Percentiles rank a stretch among this genome's conserved stretches.
Conservation (phyloP, 352 stramenopile genomes). For the Globisporangium solare region DNA sequence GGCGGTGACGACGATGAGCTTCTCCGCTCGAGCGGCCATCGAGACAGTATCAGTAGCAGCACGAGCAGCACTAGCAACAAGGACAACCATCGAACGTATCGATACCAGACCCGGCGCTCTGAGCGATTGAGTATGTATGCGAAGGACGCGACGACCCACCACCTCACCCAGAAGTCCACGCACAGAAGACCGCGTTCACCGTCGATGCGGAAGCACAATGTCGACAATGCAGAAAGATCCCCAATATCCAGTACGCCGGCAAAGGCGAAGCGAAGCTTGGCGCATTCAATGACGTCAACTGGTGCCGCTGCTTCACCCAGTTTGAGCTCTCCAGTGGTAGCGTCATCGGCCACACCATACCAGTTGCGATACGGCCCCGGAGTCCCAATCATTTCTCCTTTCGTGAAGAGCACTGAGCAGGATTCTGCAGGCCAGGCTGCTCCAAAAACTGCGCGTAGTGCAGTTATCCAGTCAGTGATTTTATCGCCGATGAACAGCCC, state of each 20-base stretch:
- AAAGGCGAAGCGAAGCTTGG: background rate
- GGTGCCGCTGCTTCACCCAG: background rate
- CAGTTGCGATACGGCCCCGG: conserved; percentile 3
- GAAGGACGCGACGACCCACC: conserved; percentile 19
- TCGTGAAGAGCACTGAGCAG: conserved; percentile 10
- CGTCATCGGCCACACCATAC: background rate
- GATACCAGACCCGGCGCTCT: conserved; percentile 23
- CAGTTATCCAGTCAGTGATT: conserved; percentile 5
- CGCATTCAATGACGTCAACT: background rate
- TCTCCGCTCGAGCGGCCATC: background rate
- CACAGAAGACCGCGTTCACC: conserved; percentile 1
- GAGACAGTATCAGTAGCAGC: conserved; percentile 6
- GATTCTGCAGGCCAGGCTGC: background rate
- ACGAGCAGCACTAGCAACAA: conserved; percentile 4
- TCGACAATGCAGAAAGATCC: background rate
- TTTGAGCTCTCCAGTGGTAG: conserved; percentile 4
- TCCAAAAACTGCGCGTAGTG: background rate
- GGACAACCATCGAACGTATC: conserved; percentile 13
- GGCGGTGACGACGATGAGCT: background rate
- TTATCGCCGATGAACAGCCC: conserved; percentile 35
- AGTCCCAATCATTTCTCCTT: conserved; percentile 12
- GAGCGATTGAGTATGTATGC: conserved; percentile 21
- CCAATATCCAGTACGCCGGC: background rate
- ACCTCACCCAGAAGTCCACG: background rate
- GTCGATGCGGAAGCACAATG: background rate